Conservation (phyloP, 2,329 filamentous ascomycete species). For the Xylaria sp. region DNA sequence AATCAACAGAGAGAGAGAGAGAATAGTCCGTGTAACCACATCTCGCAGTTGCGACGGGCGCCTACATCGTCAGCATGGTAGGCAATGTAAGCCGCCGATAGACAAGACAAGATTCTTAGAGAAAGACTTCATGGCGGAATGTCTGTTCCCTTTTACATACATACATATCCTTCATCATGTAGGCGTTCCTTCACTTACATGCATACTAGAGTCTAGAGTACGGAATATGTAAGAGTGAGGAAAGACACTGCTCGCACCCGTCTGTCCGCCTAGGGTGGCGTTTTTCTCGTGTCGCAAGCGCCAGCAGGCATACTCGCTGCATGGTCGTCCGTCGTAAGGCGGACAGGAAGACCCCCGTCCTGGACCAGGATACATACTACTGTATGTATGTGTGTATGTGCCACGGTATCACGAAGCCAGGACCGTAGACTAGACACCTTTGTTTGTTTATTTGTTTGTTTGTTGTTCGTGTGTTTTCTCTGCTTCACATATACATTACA, state of each 20-base stretch:
- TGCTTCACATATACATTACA: conserved; percentile 5
- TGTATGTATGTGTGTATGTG: background rate
- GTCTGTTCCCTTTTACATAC: background rate
- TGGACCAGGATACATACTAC: background rate
- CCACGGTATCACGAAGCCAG: too few relatives aligned
- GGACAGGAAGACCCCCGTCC: too few relatives aligned
- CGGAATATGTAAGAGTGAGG: too few relatives aligned
- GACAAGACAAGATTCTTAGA: background rate
- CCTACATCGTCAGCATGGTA: conserved; percentile 1
- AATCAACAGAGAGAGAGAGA: conserved; percentile 4
- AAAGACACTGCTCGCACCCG: too few relatives aligned
- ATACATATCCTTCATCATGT: too few relatives aligned
- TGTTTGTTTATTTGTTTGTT: background rate
- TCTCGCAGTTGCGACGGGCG: conserved; percentile 11
- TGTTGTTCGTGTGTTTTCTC: background rate
- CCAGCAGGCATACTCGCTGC: background rate
- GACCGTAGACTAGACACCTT: background rate
- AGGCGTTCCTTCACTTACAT: too few relatives aligned
- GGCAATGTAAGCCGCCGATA: conserved; percentile 1
- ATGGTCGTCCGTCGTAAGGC: too few relatives aligned
- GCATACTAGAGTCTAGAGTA: too few relatives aligned
- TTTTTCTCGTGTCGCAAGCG: conserved; percentile 6
- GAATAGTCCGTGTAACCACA: conserved; percentile 21
- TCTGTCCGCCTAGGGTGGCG: background rate
- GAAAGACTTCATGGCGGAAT: conserved; percentile 5